A percentile compares a stretch with the other conserved stretches of the same genome.
These are phyloP conservation scores for Pneumocystis canis DNA, from an alignment of 1,139 yeast genomes.

Conservation along the genomic window DNA sequence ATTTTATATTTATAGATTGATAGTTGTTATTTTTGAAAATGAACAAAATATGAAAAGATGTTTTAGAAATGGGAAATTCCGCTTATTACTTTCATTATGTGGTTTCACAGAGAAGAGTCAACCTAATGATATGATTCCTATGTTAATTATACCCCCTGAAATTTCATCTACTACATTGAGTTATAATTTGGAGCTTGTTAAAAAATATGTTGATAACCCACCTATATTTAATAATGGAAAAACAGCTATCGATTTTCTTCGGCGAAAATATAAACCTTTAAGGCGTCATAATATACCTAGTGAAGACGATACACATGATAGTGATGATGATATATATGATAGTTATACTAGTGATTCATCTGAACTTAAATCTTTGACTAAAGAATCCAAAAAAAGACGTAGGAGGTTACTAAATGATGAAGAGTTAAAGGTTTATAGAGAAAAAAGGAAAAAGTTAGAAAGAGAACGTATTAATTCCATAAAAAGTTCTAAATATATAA, in stretches of 20 bases:
- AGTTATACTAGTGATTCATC: slow-evolving; percentile 2
- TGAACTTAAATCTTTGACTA: neutral
- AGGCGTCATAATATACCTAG: neutral
- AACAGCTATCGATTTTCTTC: slow-evolving; percentile 7
- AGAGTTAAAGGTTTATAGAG: slow-evolving; percentile 4
- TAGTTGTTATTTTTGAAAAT: neutral
- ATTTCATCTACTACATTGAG: slow-evolving; percentile 6
- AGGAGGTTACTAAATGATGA: slow-evolving; percentile 4
- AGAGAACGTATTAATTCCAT: slow-evolving; percentile 4
- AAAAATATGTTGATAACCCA: slow-evolving; percentile 8
- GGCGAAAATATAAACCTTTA: slow-evolving; percentile 7
- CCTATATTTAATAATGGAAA: slow-evolving; percentile 12
- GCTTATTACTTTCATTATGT: slow-evolving; percentile 9
- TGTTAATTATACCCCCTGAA: slow-evolving; percentile 8
- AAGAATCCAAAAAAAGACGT: neutral
- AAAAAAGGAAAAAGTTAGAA: slow-evolving; percentile 6
- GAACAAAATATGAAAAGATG: slow-evolving; percentile 7
- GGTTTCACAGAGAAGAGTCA: slow-evolving; percentile 5
- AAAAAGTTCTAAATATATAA: slow-evolving; percentile 11
- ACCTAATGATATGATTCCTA: slow-evolving; percentile 3
- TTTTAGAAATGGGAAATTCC: slow-evolving; percentile 12
- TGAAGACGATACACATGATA: slow-evolving; percentile 5
- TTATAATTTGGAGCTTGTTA: slow-evolving; percentile 4
- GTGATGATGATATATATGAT: neutral
- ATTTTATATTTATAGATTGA: neutral